Evolutionary conservation across 352 stramenopile species (phyloP), one percentile per base, ranked within the genome.

Genomic region (Globisporangium spinosum): DNA sequence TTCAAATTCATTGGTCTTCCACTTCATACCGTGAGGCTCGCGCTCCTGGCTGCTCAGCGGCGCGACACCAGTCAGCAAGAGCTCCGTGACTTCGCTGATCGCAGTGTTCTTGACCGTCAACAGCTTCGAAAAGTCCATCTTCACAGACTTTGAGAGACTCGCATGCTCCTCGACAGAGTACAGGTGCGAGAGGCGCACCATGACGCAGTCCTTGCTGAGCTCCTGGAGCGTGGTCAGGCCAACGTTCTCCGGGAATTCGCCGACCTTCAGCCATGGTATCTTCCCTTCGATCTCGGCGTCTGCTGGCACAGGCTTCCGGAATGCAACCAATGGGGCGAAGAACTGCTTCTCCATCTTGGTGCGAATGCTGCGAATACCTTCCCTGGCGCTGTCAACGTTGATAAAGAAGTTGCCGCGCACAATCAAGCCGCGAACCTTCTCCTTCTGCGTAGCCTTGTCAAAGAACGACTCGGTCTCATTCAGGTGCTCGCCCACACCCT

Each of bases 171-270:
- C 83, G 35, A 95, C 70, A 6, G 83, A 90, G 69, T 96, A 99
- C 71, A 98, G 85, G 80, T 99, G 97, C 49, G 89, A 93, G 57
- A 99, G 71, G 63, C 97, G 95, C 32, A 99, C 70, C 69, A 99
- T 76, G 67, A 95, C 49, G 54, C 79, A 91, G 43, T 89, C 67
- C 34, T 90, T 88, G n/a, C 76, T 77, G 43, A 97, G 75, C 64
- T 90, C 72, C 58, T 86, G 73, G 22, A 98, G 81, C 23, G 96
- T 98, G 47, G 98, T 94, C 22, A 99, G 60, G 65, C 97, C 93
- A 3, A 99, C 83, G 69, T 98, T 98, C 9, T 72, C 55, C 43
- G 95, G 94, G 49, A 99, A 91, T 22, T 87, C 75, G n/a, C 64
- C 71, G 7, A 91, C 61, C 10, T 68, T 81, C 20, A 93, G 57